Evolutionary conservation across 805 yeast genomes (phyloP).

Genomic region (Myxozyma melibiosi): DNA sequence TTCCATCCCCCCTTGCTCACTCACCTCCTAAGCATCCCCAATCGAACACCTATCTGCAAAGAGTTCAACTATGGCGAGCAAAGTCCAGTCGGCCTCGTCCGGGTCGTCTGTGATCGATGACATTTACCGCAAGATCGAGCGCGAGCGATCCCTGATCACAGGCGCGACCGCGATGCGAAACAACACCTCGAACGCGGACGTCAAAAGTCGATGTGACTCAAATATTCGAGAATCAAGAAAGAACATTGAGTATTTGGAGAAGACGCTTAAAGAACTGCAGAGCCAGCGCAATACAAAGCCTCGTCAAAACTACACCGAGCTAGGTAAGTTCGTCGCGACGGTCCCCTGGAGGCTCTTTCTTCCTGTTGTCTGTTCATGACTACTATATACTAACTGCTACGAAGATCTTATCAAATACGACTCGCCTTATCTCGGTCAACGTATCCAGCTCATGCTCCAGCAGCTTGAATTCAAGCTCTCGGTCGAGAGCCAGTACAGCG

Average conservation of each 20-base stretch:
- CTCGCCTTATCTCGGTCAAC: slow-evolving; percentile 90
- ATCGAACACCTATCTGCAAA: not conserved
- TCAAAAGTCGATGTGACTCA: slow-evolving; percentile 87
- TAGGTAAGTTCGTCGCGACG: slow-evolving; percentile 29
- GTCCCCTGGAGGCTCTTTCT: too few species aligned
- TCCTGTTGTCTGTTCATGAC: not conserved
- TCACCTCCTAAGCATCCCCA: not conserved
- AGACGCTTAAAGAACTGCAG: slow-evolving; percentile 65
- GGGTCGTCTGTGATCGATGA: slow-evolving; percentile 57
- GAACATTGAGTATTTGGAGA: slow-evolving; percentile 84
- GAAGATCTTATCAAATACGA: slow-evolving; percentile 83
- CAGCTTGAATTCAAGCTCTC: slow-evolving; percentile 91
- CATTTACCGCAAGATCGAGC: slow-evolving; percentile 79
- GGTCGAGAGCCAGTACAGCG: slow-evolving; percentile 90
- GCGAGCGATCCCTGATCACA: slow-evolving; percentile 82
- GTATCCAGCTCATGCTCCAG: slow-evolving; percentile 93
- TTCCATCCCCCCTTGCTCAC: not conserved
- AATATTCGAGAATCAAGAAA: slow-evolving; percentile 89
- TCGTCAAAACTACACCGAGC: slow-evolving; percentile 30
- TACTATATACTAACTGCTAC: not conserved
- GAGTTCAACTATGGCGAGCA: not conserved
- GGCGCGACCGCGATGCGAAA: slow-evolving; percentile 83
- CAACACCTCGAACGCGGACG: slow-evolving; percentile 75
- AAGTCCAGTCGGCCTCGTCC: not conserved
- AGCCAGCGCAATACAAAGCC: slow-evolving; percentile 39